Evolutionary conservation across 306 rosid genomes (phyloP).

Genomic region (Pueraria montana): DNA sequence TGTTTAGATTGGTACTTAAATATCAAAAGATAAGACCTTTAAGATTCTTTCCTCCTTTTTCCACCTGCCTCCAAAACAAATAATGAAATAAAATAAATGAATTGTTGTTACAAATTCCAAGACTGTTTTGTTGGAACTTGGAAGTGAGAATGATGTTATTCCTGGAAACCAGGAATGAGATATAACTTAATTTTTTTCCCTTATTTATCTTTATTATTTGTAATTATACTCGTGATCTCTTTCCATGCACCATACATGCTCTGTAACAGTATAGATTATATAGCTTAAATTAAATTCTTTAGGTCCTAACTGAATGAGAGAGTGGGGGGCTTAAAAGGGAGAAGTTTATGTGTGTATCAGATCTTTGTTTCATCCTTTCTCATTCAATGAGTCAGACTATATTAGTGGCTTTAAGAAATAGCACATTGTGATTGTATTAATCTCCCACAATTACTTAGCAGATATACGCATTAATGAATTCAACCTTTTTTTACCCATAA

Average conservation of each 20-base stretch:
- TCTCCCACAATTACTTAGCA: background rate
- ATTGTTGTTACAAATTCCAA: too few relatives aligned
- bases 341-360: background rate
- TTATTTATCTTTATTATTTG: too few relatives aligned
- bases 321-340: background rate
- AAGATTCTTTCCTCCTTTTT: conserved; percentile 17
- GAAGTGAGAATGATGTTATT: conserved; percentile 30
- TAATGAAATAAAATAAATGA: background rate
- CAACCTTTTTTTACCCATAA: background rate
- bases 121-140: background rate
- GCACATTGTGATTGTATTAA: background rate
- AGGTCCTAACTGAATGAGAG: background rate
- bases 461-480: background rate
- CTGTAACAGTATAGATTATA: background rate
- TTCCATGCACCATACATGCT: background rate
- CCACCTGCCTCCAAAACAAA: conserved; percentile 24
- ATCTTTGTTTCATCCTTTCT: conserved; percentile 23
- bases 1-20: conserved; percentile 22
- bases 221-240: too few relatives aligned
- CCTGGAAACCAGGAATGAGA: background rate
- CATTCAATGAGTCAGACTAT: background rate
- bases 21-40: conserved; percentile 28
- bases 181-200: too few relatives aligned
- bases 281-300: background rate
- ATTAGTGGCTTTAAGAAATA: background rate